A percentile compares a stretch with the other conserved stretches of the same genome.
These are phyloP conservation scores for Spinellus fusiger DNA, from an alignment of 192 early-diverging fungal species.

Conservation along the genomic window DNA sequence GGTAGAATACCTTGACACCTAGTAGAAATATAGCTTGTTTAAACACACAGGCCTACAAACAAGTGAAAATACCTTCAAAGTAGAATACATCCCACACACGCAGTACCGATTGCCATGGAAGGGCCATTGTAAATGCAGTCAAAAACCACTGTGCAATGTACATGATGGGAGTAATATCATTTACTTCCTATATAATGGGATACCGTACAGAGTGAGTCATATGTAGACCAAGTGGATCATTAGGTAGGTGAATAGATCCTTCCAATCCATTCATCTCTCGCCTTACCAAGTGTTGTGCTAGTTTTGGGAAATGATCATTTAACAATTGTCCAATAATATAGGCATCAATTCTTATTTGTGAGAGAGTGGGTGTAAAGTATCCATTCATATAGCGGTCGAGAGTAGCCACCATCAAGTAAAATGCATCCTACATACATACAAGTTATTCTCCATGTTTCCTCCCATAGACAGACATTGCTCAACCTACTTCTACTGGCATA, in stretches of 20 bases:
- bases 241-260: neutral
- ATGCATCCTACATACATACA: constrained; percentile 58
- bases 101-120: constrained; percentile 85
- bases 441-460: neutral
- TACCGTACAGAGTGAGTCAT: neutral
- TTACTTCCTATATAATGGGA: constrained; percentile 33
- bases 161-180: constrained; percentile 81
- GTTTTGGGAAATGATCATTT: constrained; percentile 54
- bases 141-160: constrained; percentile 94
- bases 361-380: constrained; percentile 71
- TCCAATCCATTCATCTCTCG: neutral
- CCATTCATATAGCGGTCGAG: constrained; percentile 69
- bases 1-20: constrained; percentile 79
- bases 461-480: neutral
- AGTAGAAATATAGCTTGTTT: neutral
- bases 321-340: constrained; percentile 75
- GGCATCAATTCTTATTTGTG: constrained; percentile 75
- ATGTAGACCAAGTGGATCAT: constrained; percentile 6
- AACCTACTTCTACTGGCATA: constrained; percentile 54
- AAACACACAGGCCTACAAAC: neutral
- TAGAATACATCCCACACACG: constrained; percentile 92
- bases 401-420: constrained; percentile 81
- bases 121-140: constrained; percentile 78
- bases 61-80: constrained; percentile 51
- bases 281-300: constrained; percentile 64